These are phyloP conservation scores for Arabidopsis arenosa DNA, from an alignment of 345 rosid species.

Conservation along the genomic window DNA sequence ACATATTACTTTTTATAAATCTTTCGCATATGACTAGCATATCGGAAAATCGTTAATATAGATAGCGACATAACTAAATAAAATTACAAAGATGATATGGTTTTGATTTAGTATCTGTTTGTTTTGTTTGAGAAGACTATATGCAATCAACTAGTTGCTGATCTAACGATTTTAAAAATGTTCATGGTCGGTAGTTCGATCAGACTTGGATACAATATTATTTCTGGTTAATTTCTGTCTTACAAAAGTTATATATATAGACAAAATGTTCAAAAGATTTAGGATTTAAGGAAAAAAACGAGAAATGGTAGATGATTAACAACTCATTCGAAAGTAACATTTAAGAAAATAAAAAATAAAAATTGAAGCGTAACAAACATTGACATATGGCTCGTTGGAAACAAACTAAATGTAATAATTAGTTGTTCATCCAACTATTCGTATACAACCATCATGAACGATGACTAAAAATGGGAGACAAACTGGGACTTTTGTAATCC, in stretches of 20 bases:
- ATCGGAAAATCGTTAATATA: not conserved
- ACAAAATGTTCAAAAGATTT: too few relatives aligned
- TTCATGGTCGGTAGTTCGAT: too few relatives aligned
- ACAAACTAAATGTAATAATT: not conserved
- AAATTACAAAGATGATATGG: not conserved
- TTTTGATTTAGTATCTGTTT: not conserved
- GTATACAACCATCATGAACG: constrained; percentile 16
- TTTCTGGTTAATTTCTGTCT: too few relatives aligned
- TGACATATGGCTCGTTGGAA: not conserved
- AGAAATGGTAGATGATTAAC: too few relatives aligned
- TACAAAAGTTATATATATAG: too few relatives aligned
- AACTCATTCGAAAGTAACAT: not conserved
- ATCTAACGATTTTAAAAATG: too few relatives aligned
- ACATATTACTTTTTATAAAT: too few relatives aligned
- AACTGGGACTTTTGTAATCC: constrained; percentile 14
- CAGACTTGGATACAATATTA: too few relatives aligned
- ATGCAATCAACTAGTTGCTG: too few relatives aligned
- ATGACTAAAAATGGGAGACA: constrained; percentile 10
- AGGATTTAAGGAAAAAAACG: too few relatives aligned
- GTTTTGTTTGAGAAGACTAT: not conserved
- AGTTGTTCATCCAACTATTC: not conserved
- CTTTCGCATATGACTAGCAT: not conserved
- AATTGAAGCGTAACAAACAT: not conserved
- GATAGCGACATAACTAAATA: not conserved
- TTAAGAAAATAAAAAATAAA: not conserved